Percentiles rank a stretch among this genome's conserved stretches.
Evolutionary conservation across 495 filamentous ascomycete species (phyloP).

Genomic region (Penicillium soppii): DNA sequence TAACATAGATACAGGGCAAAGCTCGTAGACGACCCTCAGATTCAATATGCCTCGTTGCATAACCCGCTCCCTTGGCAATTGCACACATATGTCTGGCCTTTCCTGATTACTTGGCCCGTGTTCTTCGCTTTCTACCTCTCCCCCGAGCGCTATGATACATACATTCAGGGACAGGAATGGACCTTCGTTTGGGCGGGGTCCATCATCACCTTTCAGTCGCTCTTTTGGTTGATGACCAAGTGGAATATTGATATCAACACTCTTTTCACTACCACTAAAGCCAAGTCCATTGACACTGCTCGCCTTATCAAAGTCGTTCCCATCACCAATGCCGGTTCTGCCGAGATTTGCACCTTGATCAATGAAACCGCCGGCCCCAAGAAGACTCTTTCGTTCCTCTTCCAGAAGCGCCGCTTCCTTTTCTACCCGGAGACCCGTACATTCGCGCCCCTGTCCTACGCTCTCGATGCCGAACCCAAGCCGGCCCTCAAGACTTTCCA

Average conservation of each 20-base stretch:
- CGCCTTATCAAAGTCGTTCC: slow-evolving; percentile 91
- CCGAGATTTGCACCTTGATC: slow-evolving; percentile 81
- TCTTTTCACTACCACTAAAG: slow-evolving; percentile 74
- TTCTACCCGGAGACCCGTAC: slow-evolving; percentile 65
- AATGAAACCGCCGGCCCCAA: slow-evolving; percentile 71
- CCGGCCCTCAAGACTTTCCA: slow-evolving; percentile 77
- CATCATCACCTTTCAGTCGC: slow-evolving; percentile 82
- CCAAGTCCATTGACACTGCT: slow-evolving; percentile 72
- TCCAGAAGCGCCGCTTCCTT: slow-evolving; percentile 96
- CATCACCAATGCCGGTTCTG: slow-evolving; percentile 79
- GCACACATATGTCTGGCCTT: slow-evolving; percentile 92
- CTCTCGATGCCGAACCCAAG: slow-evolving; percentile 80
- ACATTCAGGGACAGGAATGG: slow-evolving; percentile 90
- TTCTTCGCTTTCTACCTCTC: slow-evolving; percentile 86
- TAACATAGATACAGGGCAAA: slow-evolving; percentile 54
- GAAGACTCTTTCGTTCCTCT: slow-evolving; percentile 82
- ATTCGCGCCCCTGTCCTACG: slow-evolving; percentile 82
- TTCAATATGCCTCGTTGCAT: slow-evolving; percentile 82
- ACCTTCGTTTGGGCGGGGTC: slow-evolving; percentile 89
- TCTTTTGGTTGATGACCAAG: slow-evolving; percentile 93
- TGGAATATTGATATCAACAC: slow-evolving; percentile 90
- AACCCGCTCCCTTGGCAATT: slow-evolving; percentile 78
- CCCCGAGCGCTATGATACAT: slow-evolving; percentile 77
- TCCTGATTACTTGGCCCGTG: slow-evolving; percentile 82
- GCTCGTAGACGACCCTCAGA: slow-evolving; percentile 89